phyloP scores from a whole-genome alignment of 2,329 filamentous ascomycete species.

The Penicillium oxalicum region DNA sequence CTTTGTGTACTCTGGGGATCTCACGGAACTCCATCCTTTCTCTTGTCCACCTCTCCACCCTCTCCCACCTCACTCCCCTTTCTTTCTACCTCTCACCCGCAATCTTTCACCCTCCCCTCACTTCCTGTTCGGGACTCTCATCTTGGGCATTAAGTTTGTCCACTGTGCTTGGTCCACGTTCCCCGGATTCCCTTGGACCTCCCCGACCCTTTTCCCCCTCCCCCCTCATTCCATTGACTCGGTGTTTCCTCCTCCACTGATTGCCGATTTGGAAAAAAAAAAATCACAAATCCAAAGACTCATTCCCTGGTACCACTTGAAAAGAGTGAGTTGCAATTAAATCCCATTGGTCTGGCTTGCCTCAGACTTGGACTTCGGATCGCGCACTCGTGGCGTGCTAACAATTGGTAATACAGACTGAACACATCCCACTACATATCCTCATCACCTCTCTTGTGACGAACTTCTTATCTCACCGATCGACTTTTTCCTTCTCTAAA shows the following conservation, averaged over 20 bases:
- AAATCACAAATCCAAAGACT: too few species aligned
- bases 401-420: slow-evolving; percentile 13
- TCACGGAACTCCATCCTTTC: slow-evolving; percentile 19
- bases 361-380: too few species aligned
- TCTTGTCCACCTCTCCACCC: slow-evolving; percentile 1
- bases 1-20: slow-evolving; percentile 24
- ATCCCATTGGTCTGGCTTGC: too few species aligned
- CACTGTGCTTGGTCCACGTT: slow-evolving; percentile 14
- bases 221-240: slow-evolving; percentile 8
- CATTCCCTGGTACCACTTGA: too few species aligned
- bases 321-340: too few species aligned
- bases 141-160: slow-evolving; percentile 16
- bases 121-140: slow-evolving; percentile 8
- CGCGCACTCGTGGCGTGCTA: slow-evolving; percentile 9
- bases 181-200: slow-evolving; percentile 2
- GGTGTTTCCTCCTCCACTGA: too few species aligned
- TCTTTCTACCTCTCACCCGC: slow-evolving; percentile 7
- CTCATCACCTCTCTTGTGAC: not conserved
- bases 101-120: slow-evolving; percentile 4
- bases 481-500: slow-evolving; percentile 14
- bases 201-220: slow-evolving; percentile 1
- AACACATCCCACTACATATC: slow-evolving; percentile 12
- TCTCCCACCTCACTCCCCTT: slow-evolving; percentile 10
- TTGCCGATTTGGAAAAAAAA: too few species aligned
- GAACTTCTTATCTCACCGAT: slow-evolving; percentile 3